Percentiles rank a stretch among this genome's conserved stretches.
Evolutionary conservation across 345 rosid species (phyloP).

Genomic region (Bruguiera sexangula): DNA sequence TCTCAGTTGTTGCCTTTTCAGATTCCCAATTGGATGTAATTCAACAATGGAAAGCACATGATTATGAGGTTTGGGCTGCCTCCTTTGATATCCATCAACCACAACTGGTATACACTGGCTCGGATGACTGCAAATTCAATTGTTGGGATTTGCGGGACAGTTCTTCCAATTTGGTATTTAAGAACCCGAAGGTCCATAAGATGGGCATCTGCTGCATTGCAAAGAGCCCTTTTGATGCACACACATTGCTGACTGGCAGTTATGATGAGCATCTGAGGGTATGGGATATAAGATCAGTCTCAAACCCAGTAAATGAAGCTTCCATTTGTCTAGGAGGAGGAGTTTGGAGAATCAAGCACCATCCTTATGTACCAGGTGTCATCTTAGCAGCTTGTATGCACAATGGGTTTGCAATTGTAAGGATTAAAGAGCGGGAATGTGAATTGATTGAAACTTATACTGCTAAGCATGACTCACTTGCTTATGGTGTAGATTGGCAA

Average conservation of each 20-base stretch:
- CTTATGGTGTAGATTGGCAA: slow-evolving; percentile 92
- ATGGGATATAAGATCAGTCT: slow-evolving; percentile 72
- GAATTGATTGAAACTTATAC: slow-evolving; percentile 56
- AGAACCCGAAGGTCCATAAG: slow-evolving; percentile 59
- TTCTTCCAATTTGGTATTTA: slow-evolving; percentile 47
- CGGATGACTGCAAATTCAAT: slow-evolving; percentile 87
- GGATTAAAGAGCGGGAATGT: slow-evolving; percentile 40
- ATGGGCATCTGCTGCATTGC: slow-evolving; percentile 86
- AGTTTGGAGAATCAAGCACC: slow-evolving; percentile 85
- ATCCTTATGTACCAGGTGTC: slow-evolving; percentile 51
- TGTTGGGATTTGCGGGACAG: slow-evolving; percentile 69
- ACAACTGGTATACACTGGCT: slow-evolving; percentile 64
- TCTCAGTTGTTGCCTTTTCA: slow-evolving; percentile 46
- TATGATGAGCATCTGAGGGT: slow-evolving; percentile 74
- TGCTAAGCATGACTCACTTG: slow-evolving; percentile 59
- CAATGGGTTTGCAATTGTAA: slow-evolving; percentile 65
- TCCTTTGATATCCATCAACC: slow-evolving; percentile 72
- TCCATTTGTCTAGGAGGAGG: slow-evolving; percentile 67
- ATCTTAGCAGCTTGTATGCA: slow-evolving; percentile 88
- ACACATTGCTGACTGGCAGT: slow-evolving; percentile 64
- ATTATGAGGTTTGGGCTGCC: slow-evolving; percentile 78
- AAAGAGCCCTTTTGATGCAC: slow-evolving; percentile 51
- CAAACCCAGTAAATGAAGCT: slow-evolving; percentile 54
- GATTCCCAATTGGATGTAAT: not conserved
- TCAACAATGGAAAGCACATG: slow-evolving; percentile 31